These are phyloP conservation scores for Yamadazyma aaseri DNA, from an alignment of 1,139 yeast genomes.

Conservation along the genomic window DNA sequence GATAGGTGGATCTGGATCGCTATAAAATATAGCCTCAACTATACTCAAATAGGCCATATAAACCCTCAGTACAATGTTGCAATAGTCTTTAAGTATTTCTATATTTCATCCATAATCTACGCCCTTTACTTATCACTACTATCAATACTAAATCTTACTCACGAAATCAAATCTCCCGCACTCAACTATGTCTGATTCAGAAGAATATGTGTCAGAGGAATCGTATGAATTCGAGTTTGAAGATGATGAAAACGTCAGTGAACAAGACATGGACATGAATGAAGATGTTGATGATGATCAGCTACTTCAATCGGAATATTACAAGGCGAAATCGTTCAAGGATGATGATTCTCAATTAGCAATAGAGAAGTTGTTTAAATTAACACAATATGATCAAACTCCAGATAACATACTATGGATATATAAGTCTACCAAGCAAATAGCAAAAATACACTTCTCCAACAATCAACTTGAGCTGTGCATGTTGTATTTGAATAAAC, in stretches of 20 bases:
- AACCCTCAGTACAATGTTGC: too few species aligned
- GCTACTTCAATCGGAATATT: slow-evolving; percentile 52
- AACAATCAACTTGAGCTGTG: slow-evolving; percentile 34
- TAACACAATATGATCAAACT: slow-evolving; percentile 22
- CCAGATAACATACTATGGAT: slow-evolving; percentile 37
- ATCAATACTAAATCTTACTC: too few species aligned
- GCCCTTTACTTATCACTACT: too few species aligned
- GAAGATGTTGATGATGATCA: slow-evolving; percentile 21
- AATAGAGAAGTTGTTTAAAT: slow-evolving; percentile 37
- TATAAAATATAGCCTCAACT: too few species aligned
- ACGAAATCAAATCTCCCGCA: too few species aligned
- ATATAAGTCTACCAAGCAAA: slow-evolving; percentile 66
- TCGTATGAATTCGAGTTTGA: slow-evolving; percentile 68
- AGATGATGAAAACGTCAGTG: slow-evolving; percentile 54
- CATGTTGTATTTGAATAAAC: slow-evolving; percentile 24
- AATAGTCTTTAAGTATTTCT: too few species aligned
- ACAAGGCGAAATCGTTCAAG: slow-evolving; percentile 60
- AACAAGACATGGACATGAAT: slow-evolving; percentile 26
- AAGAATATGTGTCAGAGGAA: slow-evolving; percentile 57
- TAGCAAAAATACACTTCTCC: slow-evolving; percentile 52
- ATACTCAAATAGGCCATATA: too few species aligned
- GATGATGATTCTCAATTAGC: slow-evolving; percentile 58
- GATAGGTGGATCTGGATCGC: too few species aligned
- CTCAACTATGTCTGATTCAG: slow-evolving; percentile 52
- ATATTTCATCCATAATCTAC: too few species aligned